These are phyloP conservation scores for Phaeosphaeriaceae sp. DNA, from an alignment of 2,329 filamentous ascomycete genomes.

Conservation along the genomic window DNA sequence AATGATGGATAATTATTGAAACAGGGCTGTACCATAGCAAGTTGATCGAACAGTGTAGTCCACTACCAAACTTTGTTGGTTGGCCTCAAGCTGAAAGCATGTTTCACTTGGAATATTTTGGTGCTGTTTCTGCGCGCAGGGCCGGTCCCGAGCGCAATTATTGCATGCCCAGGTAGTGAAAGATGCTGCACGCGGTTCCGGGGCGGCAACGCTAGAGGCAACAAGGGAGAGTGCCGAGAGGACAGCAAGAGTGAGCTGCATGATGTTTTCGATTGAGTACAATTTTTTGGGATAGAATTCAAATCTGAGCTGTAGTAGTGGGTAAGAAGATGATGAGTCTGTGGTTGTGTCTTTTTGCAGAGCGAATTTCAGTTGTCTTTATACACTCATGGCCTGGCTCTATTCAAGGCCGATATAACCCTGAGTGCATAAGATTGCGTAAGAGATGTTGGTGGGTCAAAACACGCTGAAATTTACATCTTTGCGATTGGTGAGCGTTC, in stretches of 20 bases:
- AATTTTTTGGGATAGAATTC: too few species aligned
- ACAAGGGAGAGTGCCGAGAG: neutral
- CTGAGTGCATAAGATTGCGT: too few species aligned
- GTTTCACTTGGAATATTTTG: neutral
- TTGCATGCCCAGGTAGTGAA: slow-evolving; percentile 2
- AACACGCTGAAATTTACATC: too few species aligned
- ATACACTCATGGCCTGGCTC: too few species aligned
- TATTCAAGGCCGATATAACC: too few species aligned
- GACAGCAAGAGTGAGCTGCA: slow-evolving; percentile 1
- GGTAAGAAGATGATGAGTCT: too few species aligned
- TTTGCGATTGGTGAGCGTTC: too few species aligned
- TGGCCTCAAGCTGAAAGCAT: neutral
- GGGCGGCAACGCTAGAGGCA: neutral
- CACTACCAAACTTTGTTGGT: neutral
- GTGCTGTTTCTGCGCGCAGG: neutral
- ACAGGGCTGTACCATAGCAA: neutral
- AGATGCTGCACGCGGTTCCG: slow-evolving; percentile 1
- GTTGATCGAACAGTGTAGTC: slow-evolving; percentile 1
- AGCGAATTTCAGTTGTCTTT: too few species aligned
- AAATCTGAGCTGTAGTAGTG: neutral
- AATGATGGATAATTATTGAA: neutral
- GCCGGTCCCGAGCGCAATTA: neutral
- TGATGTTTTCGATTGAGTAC: too few species aligned
- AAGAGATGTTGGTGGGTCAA: too few species aligned
- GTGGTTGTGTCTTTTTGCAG: too few species aligned